These are phyloP conservation scores for Tetrapisispora namnaoensis DNA, from an alignment of 805 yeast species.

Conservation along the genomic window DNA sequence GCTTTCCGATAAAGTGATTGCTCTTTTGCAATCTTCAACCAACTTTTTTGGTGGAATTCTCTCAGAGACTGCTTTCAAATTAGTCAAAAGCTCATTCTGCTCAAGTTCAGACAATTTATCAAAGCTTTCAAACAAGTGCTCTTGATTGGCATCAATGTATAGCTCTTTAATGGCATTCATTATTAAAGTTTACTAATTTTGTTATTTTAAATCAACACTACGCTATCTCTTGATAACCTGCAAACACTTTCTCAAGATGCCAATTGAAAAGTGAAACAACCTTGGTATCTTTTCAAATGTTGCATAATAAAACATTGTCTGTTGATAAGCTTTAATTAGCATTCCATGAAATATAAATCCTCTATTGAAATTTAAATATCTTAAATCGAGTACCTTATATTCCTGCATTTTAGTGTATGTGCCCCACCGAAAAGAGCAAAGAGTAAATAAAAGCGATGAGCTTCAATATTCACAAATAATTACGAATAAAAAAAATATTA, in stretches of 20 bases:
- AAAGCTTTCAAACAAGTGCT: constrained; percentile 43
- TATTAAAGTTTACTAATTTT: not conserved
- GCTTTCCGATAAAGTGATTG: constrained; percentile 33
- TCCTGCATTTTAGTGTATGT: not conserved
- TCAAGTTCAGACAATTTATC: constrained; percentile 31
- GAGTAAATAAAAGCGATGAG: constrained; percentile 2
- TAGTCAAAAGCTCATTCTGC: constrained; percentile 31
- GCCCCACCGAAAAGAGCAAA: not conserved
- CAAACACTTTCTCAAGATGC: not conserved
- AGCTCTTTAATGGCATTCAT: constrained; percentile 16
- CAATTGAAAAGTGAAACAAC: too few species aligned
- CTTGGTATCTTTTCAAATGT: too few species aligned
- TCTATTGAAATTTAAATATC: not conserved
- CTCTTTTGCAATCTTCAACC: constrained; percentile 32
- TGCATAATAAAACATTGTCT: too few species aligned
- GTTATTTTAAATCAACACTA: not conserved
- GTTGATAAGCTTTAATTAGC: too few species aligned
- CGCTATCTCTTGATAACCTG: not conserved
- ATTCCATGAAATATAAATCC: too few species aligned
- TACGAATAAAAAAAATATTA: not conserved
- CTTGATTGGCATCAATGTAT: constrained; percentile 41
- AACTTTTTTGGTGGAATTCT: constrained; percentile 21
- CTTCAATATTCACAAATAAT: not conserved
- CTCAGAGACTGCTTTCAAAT: constrained; percentile 11
- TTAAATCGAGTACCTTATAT: not conserved